These are phyloP conservation scores for Lagerstroemia speciosa DNA, from an alignment of 345 rosid species.

Conservation along the genomic window DNA sequence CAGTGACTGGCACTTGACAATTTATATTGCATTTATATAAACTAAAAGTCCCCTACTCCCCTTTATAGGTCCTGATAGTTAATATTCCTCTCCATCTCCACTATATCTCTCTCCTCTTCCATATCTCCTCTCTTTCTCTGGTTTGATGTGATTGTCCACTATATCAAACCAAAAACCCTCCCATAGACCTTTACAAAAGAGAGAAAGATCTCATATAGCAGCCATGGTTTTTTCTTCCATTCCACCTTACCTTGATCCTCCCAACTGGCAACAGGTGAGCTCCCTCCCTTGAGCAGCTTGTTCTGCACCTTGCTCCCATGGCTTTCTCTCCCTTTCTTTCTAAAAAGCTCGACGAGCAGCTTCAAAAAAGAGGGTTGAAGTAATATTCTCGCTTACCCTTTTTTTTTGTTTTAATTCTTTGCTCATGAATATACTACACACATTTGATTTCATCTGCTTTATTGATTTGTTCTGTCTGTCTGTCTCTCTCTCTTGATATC, in stretches of 20 bases:
- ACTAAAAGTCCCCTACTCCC: conserved; percentile 6
- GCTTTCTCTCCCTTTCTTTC: neutral
- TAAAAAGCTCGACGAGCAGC: neutral
- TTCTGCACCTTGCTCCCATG: neutral
- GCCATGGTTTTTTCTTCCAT: conserved; percentile 83
- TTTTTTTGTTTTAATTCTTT: conserved; percentile 25
- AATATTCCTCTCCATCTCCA: conserved; percentile 7
- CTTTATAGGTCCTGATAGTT: conserved; percentile 5
- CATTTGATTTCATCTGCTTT: conserved; percentile 17
- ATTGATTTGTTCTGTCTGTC: conserved; percentile 29
- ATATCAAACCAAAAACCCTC: conserved; percentile 8
- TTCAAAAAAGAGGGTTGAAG: conserved; percentile 4
- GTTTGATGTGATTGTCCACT: conserved; percentile 20
- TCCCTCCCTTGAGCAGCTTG: conserved; percentile 8
- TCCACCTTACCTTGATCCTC: conserved; percentile 93
- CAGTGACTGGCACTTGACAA: neutral
- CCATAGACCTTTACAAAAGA: conserved; percentile 11
- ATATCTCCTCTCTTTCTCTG: neutral
- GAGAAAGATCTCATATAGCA: conserved; percentile 5
- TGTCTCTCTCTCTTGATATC: neutral
- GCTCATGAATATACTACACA: conserved; percentile 48
- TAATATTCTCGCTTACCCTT: conserved; percentile 21
- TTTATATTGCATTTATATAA: conserved; percentile 1
- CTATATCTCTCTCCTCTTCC: neutral
- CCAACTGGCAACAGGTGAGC: conserved; percentile 94